A percentile compares a stretch with the other conserved stretches of the same genome.
Evolutionary conservation across 176 grass and related monocot genomes (phyloP).

Genomic region (Thinopyrum elongatum): DNA sequence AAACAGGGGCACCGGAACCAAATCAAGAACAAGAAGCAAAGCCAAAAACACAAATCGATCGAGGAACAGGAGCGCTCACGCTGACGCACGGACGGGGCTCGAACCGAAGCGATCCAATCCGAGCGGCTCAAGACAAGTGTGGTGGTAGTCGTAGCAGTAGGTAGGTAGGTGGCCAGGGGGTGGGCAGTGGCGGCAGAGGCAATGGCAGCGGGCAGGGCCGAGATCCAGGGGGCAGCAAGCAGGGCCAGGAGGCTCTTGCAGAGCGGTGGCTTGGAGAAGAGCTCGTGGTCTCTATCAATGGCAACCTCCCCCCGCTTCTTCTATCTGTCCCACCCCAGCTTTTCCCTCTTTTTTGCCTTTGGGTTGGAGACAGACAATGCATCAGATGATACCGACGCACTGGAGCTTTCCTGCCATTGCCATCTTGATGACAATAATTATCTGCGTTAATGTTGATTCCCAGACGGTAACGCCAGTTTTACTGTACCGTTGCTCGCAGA

Average conservation of each 20-base stretch:
- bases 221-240: conserved; percentile 44
- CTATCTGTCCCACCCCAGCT: background rate
- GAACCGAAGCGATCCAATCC: conserved; percentile 23
- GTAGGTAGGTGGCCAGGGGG: background rate
- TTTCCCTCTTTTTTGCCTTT: conserved; percentile 21
- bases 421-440: background rate
- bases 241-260: conserved; percentile 17
- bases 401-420: conserved; percentile 41
- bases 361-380: conserved; percentile 31
- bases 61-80: conserved; percentile 26
- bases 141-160: background rate
- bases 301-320: conserved; percentile 12
- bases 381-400: conserved; percentile 17
- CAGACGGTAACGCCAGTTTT: background rate
- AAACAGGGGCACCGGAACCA: background rate
- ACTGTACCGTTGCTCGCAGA: background rate
- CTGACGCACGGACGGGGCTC: background rate
- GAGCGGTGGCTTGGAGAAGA: conserved; percentile 49
- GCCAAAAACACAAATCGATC: background rate
- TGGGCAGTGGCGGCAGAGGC: conserved; percentile 20
- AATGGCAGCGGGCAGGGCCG: conserved; percentile 41
- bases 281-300: conserved; percentile 69
- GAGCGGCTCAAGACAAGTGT: conserved; percentile 8
- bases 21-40: conserved; percentile 14
- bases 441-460: background rate